These are phyloP conservation scores for Parafenestella ontariensis DNA, from an alignment of 2,329 filamentous ascomycete species.

Conservation along the genomic window DNA sequence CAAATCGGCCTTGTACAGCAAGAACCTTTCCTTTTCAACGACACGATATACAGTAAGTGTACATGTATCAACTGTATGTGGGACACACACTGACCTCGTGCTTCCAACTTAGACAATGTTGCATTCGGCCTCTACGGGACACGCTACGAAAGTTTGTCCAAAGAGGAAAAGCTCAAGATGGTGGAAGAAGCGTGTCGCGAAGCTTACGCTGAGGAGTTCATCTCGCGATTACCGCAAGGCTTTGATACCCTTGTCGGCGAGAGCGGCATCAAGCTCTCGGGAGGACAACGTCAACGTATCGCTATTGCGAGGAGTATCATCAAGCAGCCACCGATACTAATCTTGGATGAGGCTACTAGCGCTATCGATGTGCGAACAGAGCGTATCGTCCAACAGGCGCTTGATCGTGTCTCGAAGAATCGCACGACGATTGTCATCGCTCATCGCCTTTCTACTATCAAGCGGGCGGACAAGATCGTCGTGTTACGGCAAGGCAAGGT, in stretches of 20 bases:
- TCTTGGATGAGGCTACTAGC: conserved; percentile 80
- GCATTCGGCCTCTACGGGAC: conserved; percentile 48
- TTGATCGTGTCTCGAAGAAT: conserved; percentile 66
- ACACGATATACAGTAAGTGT: conserved; percentile 42
- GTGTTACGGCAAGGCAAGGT: conserved; percentile 76
- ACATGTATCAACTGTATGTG: not conserved
- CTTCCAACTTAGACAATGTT: conserved; percentile 36
- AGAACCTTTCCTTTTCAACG: conserved; percentile 52
- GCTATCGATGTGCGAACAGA: conserved; percentile 66
- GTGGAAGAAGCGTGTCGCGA: conserved; percentile 52
- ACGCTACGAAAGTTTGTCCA: conserved; percentile 59
- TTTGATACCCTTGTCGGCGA: conserved; percentile 81
- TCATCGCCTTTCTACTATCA: conserved; percentile 76
- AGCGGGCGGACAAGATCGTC: conserved; percentile 78
- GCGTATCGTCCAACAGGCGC: conserved; percentile 61
- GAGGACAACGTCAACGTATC: conserved; percentile 85
- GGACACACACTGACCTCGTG: not conserved
- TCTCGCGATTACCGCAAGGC: conserved; percentile 56
- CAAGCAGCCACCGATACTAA: conserved; percentile 68
- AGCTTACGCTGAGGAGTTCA: conserved; percentile 50
- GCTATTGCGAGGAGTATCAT: conserved; percentile 77
- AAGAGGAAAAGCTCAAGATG: conserved; percentile 64
- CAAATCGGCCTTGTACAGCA: conserved; percentile 55
- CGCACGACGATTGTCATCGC: conserved; percentile 80
- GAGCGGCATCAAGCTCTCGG: conserved; percentile 77